Evolutionary conservation across 192 early-diverging fungal genomes (phyloP).

Genomic region (Backusella morwellensis): DNA sequence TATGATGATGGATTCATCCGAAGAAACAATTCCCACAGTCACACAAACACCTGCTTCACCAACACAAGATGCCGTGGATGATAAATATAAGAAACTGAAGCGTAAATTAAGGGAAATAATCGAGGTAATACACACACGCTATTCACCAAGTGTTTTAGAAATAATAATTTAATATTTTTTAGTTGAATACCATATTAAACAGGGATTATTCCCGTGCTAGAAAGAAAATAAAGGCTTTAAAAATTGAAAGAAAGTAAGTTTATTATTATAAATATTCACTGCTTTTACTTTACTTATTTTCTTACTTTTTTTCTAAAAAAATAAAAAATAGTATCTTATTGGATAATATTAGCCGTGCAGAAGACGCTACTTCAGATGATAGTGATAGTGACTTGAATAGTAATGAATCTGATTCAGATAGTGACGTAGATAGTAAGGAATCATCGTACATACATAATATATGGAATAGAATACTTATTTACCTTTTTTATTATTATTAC

Average conservation of each 20-base stretch:
- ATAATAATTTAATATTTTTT: not conserved
- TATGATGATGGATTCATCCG: not conserved
- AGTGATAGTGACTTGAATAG: conserved; percentile 21
- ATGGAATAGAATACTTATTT: not conserved
- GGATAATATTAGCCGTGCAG: conserved; percentile 26
- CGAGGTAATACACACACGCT: conserved; percentile 33
- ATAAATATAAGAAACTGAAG: conserved; percentile 45
- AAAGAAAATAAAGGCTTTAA: conserved; percentile 26
- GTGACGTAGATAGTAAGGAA: conserved; percentile 10
- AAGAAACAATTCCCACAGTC: conserved; percentile 1
- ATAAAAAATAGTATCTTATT: conserved; percentile 17
- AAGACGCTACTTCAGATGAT: conserved; percentile 21
- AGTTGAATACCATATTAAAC: conserved; percentile 19
- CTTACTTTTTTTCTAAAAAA: not conserved
- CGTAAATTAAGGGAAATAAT: conserved; percentile 41
- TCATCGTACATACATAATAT: not conserved
- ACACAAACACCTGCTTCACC: conserved; percentile 3
- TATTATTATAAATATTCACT: not conserved
- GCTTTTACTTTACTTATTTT: not conserved
- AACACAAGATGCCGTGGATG: conserved; percentile 27
- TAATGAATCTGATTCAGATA: conserved; percentile 19
- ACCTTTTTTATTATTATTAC: not conserved
- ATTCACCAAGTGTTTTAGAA: not conserved
- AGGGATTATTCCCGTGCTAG: conserved; percentile 23
- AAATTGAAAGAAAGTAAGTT: conserved; percentile 28